Evolutionary conservation across 2,329 filamentous ascomycete genomes (phyloP).

Genomic region (Gaeumannomyces tritici): DNA sequence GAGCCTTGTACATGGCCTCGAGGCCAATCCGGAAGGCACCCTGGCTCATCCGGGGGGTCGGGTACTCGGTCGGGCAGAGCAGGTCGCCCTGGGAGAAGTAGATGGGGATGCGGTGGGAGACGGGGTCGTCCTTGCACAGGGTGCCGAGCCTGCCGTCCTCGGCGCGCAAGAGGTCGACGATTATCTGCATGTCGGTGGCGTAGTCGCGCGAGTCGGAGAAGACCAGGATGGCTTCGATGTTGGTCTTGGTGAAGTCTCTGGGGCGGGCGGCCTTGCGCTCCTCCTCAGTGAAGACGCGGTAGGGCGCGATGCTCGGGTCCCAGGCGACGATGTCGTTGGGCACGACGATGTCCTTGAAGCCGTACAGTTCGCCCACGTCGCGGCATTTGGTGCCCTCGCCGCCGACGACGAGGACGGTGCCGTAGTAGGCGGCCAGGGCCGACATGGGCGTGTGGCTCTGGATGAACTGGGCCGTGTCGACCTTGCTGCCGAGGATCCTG

Average conservation of each 20-base stretch:
- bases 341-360: slow-evolving; percentile 64
- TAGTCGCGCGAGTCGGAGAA: slow-evolving; percentile 69
- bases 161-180: slow-evolving; percentile 61
- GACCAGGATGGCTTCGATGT: slow-evolving; percentile 67
- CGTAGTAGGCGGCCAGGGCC: slow-evolving; percentile 66
- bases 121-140: slow-evolving; percentile 49
- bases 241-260: slow-evolving; percentile 60
- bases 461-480: slow-evolving; percentile 66
- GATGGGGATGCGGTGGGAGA: slow-evolving; percentile 59
- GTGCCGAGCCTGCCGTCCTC: slow-evolving; percentile 60
- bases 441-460: slow-evolving; percentile 72
- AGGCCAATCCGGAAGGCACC: slow-evolving; percentile 67
- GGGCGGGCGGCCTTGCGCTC: slow-evolving; percentile 59
- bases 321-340: slow-evolving; percentile 66
- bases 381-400: slow-evolving; percentile 68
- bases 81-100: slow-evolving; percentile 46
- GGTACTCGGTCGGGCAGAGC: slow-evolving; percentile 54
- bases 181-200: slow-evolving; percentile 67
- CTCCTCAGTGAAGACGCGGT: slow-evolving; percentile 56
- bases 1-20: slow-evolving; percentile 63
- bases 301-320: slow-evolving; percentile 59
- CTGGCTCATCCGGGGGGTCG: slow-evolving; percentile 60
- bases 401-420: slow-evolving; percentile 65
- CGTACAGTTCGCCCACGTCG: slow-evolving; percentile 63
- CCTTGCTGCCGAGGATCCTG: slow-evolving; percentile 54